Evolutionary conservation across 2,329 filamentous ascomycete species (phyloP).

Genomic region (Cladophialophora exuberans): DNA sequence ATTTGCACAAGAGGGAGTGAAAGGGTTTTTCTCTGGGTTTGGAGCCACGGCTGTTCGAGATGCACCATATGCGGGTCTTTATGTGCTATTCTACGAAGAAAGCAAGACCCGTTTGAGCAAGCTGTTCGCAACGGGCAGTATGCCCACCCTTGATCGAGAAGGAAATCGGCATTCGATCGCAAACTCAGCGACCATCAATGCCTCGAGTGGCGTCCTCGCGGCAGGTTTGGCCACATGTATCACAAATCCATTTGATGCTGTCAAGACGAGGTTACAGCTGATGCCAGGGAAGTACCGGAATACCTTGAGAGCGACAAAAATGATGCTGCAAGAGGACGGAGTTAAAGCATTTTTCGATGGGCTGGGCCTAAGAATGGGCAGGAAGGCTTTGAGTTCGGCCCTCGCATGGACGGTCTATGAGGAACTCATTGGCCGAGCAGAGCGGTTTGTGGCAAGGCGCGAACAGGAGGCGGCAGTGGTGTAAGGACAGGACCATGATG

Average conservation of each 20-base stretch:
- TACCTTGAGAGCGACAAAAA: constrained; percentile 72
- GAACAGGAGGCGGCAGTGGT: constrained; percentile 24
- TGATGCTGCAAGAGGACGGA: constrained; percentile 84
- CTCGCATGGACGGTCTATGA: constrained; percentile 97
- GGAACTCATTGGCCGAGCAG: constrained; percentile 78
- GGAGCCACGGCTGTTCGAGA: constrained; percentile 91
- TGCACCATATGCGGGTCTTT: constrained; percentile 94
- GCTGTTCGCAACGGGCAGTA: constrained; percentile 19
- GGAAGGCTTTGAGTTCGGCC: constrained; percentile 92
- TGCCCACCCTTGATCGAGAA: background rate
- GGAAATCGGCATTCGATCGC: constrained; percentile 12
- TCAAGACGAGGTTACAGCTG: constrained; percentile 93
- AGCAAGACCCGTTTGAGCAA: constrained; percentile 66
- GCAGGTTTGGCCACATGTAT: constrained; percentile 82
- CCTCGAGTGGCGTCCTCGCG: constrained; percentile 77
- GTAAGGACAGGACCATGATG: constrained; percentile 11
- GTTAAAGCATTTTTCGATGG: constrained; percentile 81
- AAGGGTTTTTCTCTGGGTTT: constrained; percentile 91
- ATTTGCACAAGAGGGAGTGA: constrained; percentile 68
- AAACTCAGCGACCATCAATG: constrained; percentile 74
- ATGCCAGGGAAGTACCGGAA: constrained; percentile 83
- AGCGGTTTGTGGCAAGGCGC: constrained; percentile 40
- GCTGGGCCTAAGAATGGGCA: constrained; percentile 79
- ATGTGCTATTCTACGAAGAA: constrained; percentile 92
- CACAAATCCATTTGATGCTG: constrained; percentile 94